Conservation (phyloP, 306 rosid genomes). For the Aeschynomene evenia region DNA sequence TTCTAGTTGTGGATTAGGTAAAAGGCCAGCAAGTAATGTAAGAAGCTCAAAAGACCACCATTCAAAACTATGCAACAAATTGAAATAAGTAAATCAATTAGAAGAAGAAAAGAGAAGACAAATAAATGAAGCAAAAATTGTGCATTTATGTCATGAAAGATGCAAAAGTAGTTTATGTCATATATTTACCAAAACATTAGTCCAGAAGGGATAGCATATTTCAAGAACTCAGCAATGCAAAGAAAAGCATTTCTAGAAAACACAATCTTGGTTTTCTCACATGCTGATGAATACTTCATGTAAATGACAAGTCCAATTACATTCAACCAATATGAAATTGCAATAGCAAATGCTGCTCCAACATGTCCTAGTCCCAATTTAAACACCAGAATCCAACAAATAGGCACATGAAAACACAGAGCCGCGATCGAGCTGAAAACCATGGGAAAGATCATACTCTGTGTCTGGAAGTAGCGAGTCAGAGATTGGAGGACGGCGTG, state of each 20-base stretch:
- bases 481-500: conserved; percentile 51
- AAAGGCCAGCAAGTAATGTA: conserved; percentile 51
- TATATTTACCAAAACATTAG: conserved; percentile 44
- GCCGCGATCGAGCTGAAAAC: conserved; percentile 42
- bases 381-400: conserved; percentile 55
- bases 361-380: conserved; percentile 38
- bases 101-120: background rate
- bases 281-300: conserved; percentile 46
- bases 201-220: conserved; percentile 45
- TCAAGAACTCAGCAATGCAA: conserved; percentile 39
- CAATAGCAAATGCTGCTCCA: conserved; percentile 68
- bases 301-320: conserved; percentile 51
- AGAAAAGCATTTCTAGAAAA: conserved; percentile 38
- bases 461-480: conserved; percentile 52
- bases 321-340: conserved; percentile 61
- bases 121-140: background rate
- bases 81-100: background rate
- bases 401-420: conserved; percentile 52
- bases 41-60: conserved; percentile 75
- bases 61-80: conserved; percentile 49
- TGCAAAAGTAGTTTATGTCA: background rate
- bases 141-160: background rate
- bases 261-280: conserved; percentile 46
- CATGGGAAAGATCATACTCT: conserved; percentile 56
- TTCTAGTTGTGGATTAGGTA: conserved; percentile 57